Conservation (phyloP, 805 yeast genomes). For the Lipomyces sp. region DNA sequence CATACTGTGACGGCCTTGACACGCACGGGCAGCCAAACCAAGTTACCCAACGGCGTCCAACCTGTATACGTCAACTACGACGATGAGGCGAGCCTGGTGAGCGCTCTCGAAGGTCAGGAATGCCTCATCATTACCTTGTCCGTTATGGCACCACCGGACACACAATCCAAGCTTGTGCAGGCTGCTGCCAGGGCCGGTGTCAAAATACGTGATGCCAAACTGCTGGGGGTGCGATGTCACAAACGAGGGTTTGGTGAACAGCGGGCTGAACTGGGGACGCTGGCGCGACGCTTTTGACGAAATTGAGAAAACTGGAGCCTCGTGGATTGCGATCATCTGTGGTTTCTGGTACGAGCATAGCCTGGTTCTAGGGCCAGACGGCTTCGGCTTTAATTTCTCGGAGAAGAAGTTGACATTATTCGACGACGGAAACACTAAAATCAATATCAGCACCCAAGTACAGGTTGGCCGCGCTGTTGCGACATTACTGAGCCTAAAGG, state of each 20-base stretch:
- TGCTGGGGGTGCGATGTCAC: constrained; percentile 10
- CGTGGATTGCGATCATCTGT: constrained; percentile 13
- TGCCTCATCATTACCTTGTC: constrained; percentile 14
- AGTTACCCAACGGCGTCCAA: constrained; percentile 11
- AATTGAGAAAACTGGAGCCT: constrained; percentile 6
- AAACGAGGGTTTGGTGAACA: constrained; percentile 12
- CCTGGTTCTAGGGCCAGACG: not conserved
- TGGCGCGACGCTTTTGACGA: not conserved
- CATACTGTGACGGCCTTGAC: constrained; percentile 15
- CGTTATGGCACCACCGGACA: constrained; percentile 16
- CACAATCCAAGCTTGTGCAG: constrained; percentile 11
- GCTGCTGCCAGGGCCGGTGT: constrained; percentile 20
- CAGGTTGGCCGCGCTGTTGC: constrained; percentile 14
- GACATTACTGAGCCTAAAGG: constrained; percentile 4
- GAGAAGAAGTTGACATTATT: constrained; percentile 11
- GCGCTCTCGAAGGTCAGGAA: constrained; percentile 17
- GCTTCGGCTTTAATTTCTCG: constrained; percentile 12
- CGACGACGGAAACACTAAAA: constrained; percentile 14
- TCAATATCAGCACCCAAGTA: constrained; percentile 11
- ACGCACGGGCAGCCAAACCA: constrained; percentile 15
- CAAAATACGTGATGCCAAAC: constrained; percentile 14
- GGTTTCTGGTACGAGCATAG: constrained; percentile 20
- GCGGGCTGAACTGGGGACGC: not conserved
- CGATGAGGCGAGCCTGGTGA: constrained; percentile 8
- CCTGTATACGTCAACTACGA: constrained; percentile 11